Conservation (phyloP, 176 grass and related monocot genomes). For the Dendrocalamus sinicus region DNA sequence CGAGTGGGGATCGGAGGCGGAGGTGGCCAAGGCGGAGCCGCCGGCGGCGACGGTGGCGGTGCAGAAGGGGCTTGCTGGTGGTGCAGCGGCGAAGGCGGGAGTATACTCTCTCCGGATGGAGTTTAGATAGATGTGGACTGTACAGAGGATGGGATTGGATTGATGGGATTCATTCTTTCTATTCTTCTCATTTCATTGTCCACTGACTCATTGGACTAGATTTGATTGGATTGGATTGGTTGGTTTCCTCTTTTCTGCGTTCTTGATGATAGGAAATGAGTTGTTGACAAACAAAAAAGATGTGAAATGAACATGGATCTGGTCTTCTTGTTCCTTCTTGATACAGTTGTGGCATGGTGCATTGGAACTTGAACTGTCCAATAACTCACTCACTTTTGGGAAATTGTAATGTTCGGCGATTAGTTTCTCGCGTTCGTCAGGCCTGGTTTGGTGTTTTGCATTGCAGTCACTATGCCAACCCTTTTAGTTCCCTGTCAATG, state of each 20-base stretch:
- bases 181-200: constrained; percentile 6
- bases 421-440: not conserved
- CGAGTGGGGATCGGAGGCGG: not conserved
- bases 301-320: constrained; percentile 2
- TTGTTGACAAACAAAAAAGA: not conserved
- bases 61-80: not conserved
- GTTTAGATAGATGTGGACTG: constrained; percentile 39
- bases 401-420: not conserved
- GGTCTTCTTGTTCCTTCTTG: not conserved
- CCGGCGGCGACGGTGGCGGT: not conserved
- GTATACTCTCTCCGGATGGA: constrained; percentile 48
- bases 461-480: not conserved
- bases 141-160: not conserved
- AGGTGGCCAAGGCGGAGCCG: not conserved
- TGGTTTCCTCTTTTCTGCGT: not conserved
- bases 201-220: constrained; percentile 40
- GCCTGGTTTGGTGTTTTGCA: not conserved
- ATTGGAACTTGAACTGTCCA: not conserved
- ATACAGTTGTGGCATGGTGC: not conserved
- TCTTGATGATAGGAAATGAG: not conserved
- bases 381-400: not conserved
- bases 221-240: constrained; percentile 9
- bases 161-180: not conserved
- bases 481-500: not conserved
- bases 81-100: not conserved